phyloP scores from a whole-genome alignment of 352 stramenopile species.

The Pythium dissimile region DNA sequence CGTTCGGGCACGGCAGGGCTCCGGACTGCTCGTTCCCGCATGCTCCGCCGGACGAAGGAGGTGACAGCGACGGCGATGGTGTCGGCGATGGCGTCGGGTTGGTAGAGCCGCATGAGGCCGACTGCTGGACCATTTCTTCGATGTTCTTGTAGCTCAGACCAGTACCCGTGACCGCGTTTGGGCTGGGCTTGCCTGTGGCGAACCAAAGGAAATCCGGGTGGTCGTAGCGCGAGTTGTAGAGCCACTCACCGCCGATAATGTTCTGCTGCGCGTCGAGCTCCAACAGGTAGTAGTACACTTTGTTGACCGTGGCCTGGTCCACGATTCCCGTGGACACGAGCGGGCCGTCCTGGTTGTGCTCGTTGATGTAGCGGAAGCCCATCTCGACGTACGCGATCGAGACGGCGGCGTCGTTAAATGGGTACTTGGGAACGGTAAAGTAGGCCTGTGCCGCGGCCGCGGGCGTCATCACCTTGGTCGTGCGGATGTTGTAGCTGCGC shows the following conservation, averaged over 20 bases:
- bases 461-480: conserved; percentile 26
- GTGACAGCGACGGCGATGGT: neutral
- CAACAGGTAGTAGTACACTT: conserved; percentile 61
- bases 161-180: conserved; percentile 2
- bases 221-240: conserved; percentile 42
- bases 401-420: conserved; percentile 29
- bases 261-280: conserved; percentile 59
- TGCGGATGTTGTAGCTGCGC: conserved; percentile 37
- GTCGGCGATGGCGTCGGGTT: conserved; percentile 24
- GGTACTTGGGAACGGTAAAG: conserved; percentile 26
- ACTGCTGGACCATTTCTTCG: conserved; percentile 6
- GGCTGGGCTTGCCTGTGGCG: conserved; percentile 16
- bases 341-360: conserved; percentile 42
- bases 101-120: conserved; percentile 1
- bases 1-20: neutral
- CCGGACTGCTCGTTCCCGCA: conserved; percentile 13
- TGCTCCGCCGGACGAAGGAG: neutral
- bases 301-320: conserved; percentile 39
- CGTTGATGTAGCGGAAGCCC: conserved; percentile 53
- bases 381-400: conserved; percentile 26
- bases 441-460: conserved; percentile 21
- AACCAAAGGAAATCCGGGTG: conserved; percentile 78
- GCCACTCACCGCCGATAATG: conserved; percentile 72
- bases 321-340: conserved; percentile 43
- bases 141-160: conserved; percentile 19